Conservation (phyloP, 257 asterid genomes). For the Solanum tarijense region DNA sequence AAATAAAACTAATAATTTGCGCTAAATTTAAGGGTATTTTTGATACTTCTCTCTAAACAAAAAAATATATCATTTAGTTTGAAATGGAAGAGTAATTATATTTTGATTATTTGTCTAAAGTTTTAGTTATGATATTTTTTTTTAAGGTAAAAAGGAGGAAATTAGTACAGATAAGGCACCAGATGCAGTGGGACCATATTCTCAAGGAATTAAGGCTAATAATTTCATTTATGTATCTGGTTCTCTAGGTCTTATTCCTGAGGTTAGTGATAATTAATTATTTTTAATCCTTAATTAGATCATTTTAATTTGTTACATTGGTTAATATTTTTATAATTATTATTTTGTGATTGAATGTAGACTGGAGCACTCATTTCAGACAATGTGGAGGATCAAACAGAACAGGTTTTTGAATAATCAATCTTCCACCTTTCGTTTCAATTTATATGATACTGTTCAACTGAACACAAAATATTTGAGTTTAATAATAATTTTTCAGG, state of each 20-base stretch:
- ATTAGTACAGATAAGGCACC: slow-evolving; percentile 54
- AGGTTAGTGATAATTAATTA: slow-evolving; percentile 37
- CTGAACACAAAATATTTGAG: not conserved
- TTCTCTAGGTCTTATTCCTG: slow-evolving; percentile 25
- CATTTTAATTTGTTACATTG: not conserved
- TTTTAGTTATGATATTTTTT: not conserved
- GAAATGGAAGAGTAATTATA: not conserved
- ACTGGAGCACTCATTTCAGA: slow-evolving; percentile 78
- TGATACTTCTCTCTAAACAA: no score
- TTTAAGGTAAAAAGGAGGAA: slow-evolving; percentile 27
- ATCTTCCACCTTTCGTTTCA: not conserved
- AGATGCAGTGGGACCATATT: slow-evolving; percentile 60
- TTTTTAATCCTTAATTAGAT: not conserved
- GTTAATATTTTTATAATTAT: not conserved
- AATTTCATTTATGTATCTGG: slow-evolving; percentile 53
- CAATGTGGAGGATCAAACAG: slow-evolving; percentile 81
- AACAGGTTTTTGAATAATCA: slow-evolving; percentile 49
- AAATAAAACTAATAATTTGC: no score
- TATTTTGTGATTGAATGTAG: slow-evolving; percentile 27
- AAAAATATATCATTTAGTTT: not conserved
- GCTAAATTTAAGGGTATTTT: no score
- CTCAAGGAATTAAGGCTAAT: slow-evolving; percentile 56
- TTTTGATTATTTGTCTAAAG: not conserved
- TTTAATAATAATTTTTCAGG: slow-evolving; percentile 24
- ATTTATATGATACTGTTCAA: rapidly evolving